These are phyloP conservation scores for Chimonanthus salicifolius DNA, from an alignment of 164 flowering plant species.

Conservation along the genomic window DNA sequence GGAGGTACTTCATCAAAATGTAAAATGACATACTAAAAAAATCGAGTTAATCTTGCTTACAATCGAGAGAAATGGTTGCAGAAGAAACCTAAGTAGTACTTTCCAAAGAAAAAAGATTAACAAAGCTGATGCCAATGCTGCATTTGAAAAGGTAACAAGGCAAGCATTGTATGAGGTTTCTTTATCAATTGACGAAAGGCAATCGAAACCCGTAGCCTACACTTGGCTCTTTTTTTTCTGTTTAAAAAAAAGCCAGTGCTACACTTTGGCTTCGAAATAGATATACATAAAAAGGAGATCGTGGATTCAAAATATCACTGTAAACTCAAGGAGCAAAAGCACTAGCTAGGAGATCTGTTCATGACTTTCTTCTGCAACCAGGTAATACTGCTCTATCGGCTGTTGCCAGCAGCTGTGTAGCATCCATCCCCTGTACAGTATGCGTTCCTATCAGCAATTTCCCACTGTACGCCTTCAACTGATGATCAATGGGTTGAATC, in stretches of 20 bases:
- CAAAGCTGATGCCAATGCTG: no score
- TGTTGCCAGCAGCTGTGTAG: slow-evolving; percentile 11
- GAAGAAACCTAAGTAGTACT: slow-evolving; percentile 2
- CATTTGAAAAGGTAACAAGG: slow-evolving; percentile 4
- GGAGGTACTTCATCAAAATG: slow-evolving; percentile 1
- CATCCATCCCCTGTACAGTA: not conserved
- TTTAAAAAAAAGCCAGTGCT: not conserved
- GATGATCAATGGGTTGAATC: slow-evolving; percentile 19
- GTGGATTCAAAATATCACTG: not conserved
- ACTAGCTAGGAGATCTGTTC: no score
- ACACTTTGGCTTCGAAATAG: slow-evolving; percentile 1
- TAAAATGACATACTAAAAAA: slow-evolving; percentile 3
- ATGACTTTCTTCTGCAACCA: not conserved
- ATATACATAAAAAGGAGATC: slow-evolving; percentile 6
- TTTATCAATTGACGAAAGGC: slow-evolving; percentile 4
- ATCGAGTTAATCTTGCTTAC: slow-evolving; percentile 8
- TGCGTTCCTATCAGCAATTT: no score
- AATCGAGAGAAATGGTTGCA: not conserved
- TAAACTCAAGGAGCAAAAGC: slow-evolving; percentile 4
- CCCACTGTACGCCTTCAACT: not conserved
- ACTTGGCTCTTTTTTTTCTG: no score
- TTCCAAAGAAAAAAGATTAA: not conserved
- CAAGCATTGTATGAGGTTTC: slow-evolving; percentile 8
- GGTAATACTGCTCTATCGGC: slow-evolving; percentile 6
- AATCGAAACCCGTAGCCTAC: not conserved